These are phyloP conservation scores for Fragaria nilgerrensis DNA, from an alignment of 306 rosid species.

Conservation along the genomic window DNA sequence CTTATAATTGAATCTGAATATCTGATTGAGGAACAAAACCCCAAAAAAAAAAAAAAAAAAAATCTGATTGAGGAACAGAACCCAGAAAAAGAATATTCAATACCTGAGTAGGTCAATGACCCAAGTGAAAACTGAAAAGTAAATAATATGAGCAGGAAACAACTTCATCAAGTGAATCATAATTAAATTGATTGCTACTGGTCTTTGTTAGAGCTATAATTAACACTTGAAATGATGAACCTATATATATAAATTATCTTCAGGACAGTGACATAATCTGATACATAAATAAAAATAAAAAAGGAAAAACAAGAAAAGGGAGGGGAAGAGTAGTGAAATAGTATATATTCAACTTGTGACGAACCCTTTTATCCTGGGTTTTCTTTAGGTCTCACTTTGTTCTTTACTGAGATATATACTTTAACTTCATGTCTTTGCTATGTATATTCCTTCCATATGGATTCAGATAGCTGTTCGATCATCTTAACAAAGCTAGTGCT, in stretches of 20 bases:
- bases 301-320: neutral
- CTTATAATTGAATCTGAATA: neutral
- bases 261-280: neutral
- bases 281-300: neutral
- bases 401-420: neutral
- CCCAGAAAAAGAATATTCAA: slow-evolving; percentile 12
- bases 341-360: neutral
- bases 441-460: neutral
- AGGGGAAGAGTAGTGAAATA: neutral
- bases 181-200: neutral
- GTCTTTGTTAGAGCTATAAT: neutral
- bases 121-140: slow-evolving; percentile 1
- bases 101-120: neutral
- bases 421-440: neutral
- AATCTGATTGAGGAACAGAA: slow-evolving; percentile 12
- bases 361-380: slow-evolving; percentile 2
- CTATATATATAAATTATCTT: neutral
- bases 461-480: neutral
- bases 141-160: neutral
- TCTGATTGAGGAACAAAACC: slow-evolving; percentile 12
- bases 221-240: neutral
- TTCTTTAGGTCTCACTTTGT: neutral
- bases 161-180: neutral
- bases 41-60: too few relatives aligned
- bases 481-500: neutral